A percentile compares a stretch with the other conserved stretches of the same genome.
phyloP scores from a whole-genome alignment of 352 stramenopile genomes.

The Plasmopara halstedii region DNA sequence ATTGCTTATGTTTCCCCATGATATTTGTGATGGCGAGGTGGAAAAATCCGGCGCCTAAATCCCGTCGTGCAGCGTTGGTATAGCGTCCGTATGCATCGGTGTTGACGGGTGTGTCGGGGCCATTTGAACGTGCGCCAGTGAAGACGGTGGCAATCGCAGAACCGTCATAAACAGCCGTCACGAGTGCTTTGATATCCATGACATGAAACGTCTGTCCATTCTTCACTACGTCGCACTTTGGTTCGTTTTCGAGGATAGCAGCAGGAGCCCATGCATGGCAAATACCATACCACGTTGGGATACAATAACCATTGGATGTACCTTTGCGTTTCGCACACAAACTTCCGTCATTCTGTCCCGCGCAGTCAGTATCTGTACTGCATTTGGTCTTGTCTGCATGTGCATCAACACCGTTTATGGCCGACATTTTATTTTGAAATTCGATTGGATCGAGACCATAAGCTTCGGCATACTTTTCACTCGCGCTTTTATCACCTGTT shows the following conservation, averaged over 20 bases:
- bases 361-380: constrained; percentile 15
- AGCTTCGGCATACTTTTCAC: constrained; percentile 35
- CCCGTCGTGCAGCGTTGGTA: constrained; percentile 27
- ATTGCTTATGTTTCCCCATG: constrained; percentile 30
- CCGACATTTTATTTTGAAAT: constrained; percentile 32
- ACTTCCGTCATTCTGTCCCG: constrained; percentile 13
- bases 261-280: constrained; percentile 38
- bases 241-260: constrained; percentile 31
- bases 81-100: constrained; percentile 42
- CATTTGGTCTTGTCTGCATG: constrained; percentile 15
- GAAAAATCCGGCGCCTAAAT: constrained; percentile 43
- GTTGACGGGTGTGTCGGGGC: constrained; percentile 7
- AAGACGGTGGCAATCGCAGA: constrained; percentile 26
- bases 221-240: constrained; percentile 26
- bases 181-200: constrained; percentile 39
- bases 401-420: constrained; percentile 23
- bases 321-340: constrained; percentile 23
- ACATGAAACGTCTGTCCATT: constrained; percentile 38
- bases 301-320: constrained; percentile 25
- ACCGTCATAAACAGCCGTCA: constrained; percentile 36
- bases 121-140: constrained; percentile 36
- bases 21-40: constrained; percentile 43
- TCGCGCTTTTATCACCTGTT: constrained; percentile 15
- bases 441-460: constrained; percentile 26
- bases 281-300: constrained; percentile 38